These are phyloP conservation scores for Friedmanniomyces endolithicus DNA, from an alignment of 495 filamentous ascomycete genomes.

Conservation along the genomic window DNA sequence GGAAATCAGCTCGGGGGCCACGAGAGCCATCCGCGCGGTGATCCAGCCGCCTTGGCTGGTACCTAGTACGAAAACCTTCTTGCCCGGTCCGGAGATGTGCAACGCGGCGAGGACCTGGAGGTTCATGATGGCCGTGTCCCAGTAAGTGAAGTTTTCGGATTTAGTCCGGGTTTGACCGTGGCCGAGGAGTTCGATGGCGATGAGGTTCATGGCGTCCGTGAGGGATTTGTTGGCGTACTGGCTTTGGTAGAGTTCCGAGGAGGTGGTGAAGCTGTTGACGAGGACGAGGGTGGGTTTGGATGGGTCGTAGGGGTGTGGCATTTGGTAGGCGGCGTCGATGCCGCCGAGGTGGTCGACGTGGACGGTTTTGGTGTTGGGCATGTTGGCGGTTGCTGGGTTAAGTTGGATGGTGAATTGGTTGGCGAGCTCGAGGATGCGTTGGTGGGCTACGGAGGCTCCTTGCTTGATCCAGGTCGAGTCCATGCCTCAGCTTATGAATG, in stretches of 20 bases:
- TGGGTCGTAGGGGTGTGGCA: slow-evolving; percentile 36
- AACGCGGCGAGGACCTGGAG: slow-evolving; percentile 41
- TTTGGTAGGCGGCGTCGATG: slow-evolving; percentile 41
- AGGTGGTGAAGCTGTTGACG: slow-evolving; percentile 48
- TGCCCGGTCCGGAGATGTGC: slow-evolving; percentile 28
- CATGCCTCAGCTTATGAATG: neutral
- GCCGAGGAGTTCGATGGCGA: slow-evolving; percentile 42
- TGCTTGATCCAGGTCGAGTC: neutral
- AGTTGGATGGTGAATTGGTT: neutral
- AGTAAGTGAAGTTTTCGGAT: slow-evolving; percentile 38
- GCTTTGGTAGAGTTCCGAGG: slow-evolving; percentile 38
- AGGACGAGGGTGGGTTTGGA: slow-evolving; percentile 47
- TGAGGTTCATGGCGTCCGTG: slow-evolving; percentile 36
- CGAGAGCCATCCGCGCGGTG: slow-evolving; percentile 44
- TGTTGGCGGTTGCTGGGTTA: neutral
- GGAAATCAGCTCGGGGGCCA: slow-evolving; percentile 47
- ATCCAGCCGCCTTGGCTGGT: slow-evolving; percentile 56
- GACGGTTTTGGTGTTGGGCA: slow-evolving; percentile 24
- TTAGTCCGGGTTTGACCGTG: slow-evolving; percentile 37
- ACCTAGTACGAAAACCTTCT: slow-evolving; percentile 45
- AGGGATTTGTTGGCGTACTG: slow-evolving; percentile 39
- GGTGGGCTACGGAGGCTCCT: neutral
- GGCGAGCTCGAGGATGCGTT: slow-evolving; percentile 4
- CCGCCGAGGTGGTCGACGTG: slow-evolving; percentile 44
- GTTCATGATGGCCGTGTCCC: slow-evolving; percentile 42